Conservation (phyloP, 345 rosid species). For the Lumnitzera racemosa region DNA sequence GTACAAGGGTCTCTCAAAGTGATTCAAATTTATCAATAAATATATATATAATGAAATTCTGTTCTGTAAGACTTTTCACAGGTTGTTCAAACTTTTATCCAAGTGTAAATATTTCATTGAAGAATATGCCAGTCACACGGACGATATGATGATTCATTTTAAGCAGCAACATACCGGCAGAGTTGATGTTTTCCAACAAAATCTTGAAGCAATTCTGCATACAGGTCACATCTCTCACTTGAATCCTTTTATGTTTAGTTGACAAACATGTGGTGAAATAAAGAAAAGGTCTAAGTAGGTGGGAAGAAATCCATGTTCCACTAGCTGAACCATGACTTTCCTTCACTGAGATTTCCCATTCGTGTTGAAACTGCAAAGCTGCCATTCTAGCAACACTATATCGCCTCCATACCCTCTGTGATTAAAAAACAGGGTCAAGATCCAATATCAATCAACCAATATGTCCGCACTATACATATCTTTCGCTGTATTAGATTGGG, state of each 20-base stretch:
- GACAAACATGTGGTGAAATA: slow-evolving; percentile 51
- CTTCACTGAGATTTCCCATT: slow-evolving; percentile 51
- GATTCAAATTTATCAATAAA: too few species aligned
- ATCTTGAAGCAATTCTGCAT: slow-evolving; percentile 59
- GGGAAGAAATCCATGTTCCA: slow-evolving; percentile 51
- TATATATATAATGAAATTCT: too few species aligned
- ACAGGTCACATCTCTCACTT: slow-evolving; percentile 41
- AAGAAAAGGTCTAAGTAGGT: slow-evolving; percentile 65
- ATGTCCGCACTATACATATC: neutral
- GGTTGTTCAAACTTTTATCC: too few species aligned
- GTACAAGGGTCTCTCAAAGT: too few species aligned
- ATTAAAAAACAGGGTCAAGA: slow-evolving; percentile 5
- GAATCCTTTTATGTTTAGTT: slow-evolving; percentile 28
- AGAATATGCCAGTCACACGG: too few species aligned
- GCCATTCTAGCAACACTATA: slow-evolving; percentile 43
- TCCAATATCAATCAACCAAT: neutral
- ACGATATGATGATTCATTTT: too few species aligned
- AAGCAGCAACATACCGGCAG: slow-evolving; percentile 37
- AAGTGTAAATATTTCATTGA: too few species aligned
- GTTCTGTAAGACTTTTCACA: too few species aligned
- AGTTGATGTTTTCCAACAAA: slow-evolving; percentile 69
- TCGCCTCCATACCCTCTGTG: slow-evolving; percentile 78
- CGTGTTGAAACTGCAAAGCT: slow-evolving; percentile 51
- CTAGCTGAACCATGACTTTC: slow-evolving; percentile 29
- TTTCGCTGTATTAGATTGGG: neutral